Percentiles rank a stretch among this genome's conserved stretches.
These are phyloP conservation scores for Fremontodendron californicum DNA, from an alignment of 345 rosid species.

Conservation along the genomic window DNA sequence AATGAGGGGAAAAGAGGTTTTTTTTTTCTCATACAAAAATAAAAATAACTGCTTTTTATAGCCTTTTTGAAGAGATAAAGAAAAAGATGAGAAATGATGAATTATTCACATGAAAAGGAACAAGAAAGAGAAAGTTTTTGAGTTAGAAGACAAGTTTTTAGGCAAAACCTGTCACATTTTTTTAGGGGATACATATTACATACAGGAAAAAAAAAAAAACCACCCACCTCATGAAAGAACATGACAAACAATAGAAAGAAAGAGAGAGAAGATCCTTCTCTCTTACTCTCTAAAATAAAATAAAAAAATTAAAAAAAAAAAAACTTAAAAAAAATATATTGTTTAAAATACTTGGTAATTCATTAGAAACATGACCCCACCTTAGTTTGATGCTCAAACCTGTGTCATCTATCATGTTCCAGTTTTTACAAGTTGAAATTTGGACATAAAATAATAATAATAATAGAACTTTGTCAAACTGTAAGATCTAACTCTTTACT, in stretches of 20 bases:
- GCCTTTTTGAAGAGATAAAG: conserved; percentile 9
- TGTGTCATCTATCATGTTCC: conserved; percentile 1
- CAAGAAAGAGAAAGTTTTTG: conserved; percentile 6
- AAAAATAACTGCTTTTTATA: conserved; percentile 4
- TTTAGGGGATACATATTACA: conserved; percentile 12
- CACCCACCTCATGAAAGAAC: conserved; percentile 26
- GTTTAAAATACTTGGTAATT: not conserved
- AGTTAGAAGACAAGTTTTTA: conserved; percentile 16
- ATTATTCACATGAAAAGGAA: not conserved
- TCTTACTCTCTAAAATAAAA: not conserved
- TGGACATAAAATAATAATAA: not conserved
- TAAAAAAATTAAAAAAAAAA: not conserved
- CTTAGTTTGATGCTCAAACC: conserved; percentile 6
- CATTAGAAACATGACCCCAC: conserved; percentile 19
- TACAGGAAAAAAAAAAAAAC: not conserved
- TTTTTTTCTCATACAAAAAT: not conserved
- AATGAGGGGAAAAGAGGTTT: not conserved
- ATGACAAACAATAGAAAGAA: conserved; percentile 16
- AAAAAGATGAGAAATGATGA: conserved; percentile 11
- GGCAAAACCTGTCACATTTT: conserved; percentile 20
- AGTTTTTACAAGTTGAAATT: not conserved
- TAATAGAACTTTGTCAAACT: not conserved
- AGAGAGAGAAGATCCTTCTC: not conserved
- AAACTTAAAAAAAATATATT: not conserved
- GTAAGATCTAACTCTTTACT: not conserved